Evolutionary conservation across 371 early-diverging fungal species (phyloP), one percentile per base, ranked within the genome.

Genomic region (Mortierella sp.): DNA sequence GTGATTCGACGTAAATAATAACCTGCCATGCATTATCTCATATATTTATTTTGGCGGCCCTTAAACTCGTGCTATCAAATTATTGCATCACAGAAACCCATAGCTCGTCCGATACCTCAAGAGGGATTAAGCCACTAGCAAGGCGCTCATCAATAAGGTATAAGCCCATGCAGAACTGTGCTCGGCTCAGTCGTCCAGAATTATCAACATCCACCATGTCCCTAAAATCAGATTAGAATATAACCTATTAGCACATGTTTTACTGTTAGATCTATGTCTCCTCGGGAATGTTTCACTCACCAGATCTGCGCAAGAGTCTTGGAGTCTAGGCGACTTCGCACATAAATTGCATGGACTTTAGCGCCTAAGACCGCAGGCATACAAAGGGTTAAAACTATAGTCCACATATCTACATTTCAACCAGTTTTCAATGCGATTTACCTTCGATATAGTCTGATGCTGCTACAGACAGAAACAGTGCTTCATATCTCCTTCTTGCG

Each of bases 71-170:
- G n/a, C n/a, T n/a, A n/a, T 40, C 13, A 9, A 26, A 9, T 26
- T 65, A 72, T n/a, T 69, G 66, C 74, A 79, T 78, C 13, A 72
- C 64, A 6, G 79, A 73, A 4, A 70, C 70, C 79, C 79, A 79
- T 0, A 79, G 64, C 23, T 79, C 79, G 42, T 72, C 74, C 15
- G 79, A 79, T 9, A 79, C 74, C 45, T 79, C 74, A 29, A 79
- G 42, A 3, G 79, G 79, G 28, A 79, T 79, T 29, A 72, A 32
- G 7, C 79, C 79, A 13, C 70, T 79, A 12, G 70, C 69, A 22
- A 79, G 70, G 5, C 79, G 79, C 51, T 79, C 79, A 51, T 79
- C 79, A 49, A 79, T 79, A 23, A 79, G 60, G 31, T 79, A 79
- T 26, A 79, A 42, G 0, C 79, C 79, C 79, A 79, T 79, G 28